A percentile compares a stretch with the other conserved stretches of the same genome.
These are phyloP conservation scores for Pseudogymnoascus sp. DNA, from an alignment of 2,329 filamentous ascomycete species.

Conservation along the genomic window DNA sequence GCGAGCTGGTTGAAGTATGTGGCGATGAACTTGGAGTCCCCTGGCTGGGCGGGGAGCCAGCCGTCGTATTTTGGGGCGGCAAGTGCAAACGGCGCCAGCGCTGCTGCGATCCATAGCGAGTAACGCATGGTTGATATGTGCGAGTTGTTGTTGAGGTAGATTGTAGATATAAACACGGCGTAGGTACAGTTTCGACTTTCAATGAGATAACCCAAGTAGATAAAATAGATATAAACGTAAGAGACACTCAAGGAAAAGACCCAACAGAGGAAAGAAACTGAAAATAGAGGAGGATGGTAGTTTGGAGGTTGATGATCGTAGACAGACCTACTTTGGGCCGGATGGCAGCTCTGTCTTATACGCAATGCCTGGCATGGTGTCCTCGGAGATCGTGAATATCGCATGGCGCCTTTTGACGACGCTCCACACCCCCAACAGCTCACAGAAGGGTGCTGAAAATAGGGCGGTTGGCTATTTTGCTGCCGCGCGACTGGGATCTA, in stretches of 20 bases:
- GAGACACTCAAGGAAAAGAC: constrained; percentile 7
- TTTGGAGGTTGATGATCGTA: constrained; percentile 1
- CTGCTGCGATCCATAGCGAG: constrained; percentile 38
- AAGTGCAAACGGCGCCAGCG: constrained; percentile 38
- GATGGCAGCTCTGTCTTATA: constrained; percentile 3
- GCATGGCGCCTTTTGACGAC: constrained; percentile 3
- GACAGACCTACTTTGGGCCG: constrained; percentile 6
- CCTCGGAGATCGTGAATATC: constrained; percentile 7
- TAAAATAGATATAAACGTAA: constrained; percentile 5
- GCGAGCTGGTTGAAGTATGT: constrained; percentile 54
- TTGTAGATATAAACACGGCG: constrained; percentile 1
- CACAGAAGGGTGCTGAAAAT: background rate
- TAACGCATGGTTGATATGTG: constrained; percentile 36
- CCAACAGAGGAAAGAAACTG: background rate
- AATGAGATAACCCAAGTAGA: background rate
- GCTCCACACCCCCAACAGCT: background rate
- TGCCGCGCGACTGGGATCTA: constrained; percentile 5
- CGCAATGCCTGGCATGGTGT: background rate
- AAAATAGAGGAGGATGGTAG: constrained; percentile 5
- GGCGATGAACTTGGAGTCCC: constrained; percentile 36
- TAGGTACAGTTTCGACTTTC: constrained; percentile 4
- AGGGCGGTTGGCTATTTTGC: constrained; percentile 4
- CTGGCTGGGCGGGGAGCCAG: constrained; percentile 16
- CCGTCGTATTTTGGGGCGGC: constrained; percentile 23
- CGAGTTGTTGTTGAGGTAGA: background rate